phyloP scores from a whole-genome alignment of 2,329 filamentous ascomycete genomes.

The Botrytis galanthina region DNA sequence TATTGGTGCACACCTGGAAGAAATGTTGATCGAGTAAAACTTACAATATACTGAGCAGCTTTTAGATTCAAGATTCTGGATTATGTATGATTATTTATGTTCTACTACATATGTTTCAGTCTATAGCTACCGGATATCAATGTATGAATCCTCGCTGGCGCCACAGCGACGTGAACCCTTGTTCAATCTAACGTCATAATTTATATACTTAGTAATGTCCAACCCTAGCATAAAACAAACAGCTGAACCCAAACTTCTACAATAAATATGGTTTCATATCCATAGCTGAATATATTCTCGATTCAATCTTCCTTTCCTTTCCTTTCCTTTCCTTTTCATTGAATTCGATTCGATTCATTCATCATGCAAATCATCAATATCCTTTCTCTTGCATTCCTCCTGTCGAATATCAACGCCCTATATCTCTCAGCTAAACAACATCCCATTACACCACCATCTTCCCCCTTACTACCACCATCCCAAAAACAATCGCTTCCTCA shows the following conservation, averaged over 20 bases:
- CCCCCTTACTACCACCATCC: neutral
- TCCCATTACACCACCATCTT: neutral
- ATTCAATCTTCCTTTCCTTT: neutral
- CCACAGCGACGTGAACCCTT: neutral
- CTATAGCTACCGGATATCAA: neutral
- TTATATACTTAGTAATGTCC: neutral
- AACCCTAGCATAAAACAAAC: neutral
- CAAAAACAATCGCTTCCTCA: neutral
- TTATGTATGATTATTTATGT: neutral
- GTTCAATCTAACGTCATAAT: neutral
- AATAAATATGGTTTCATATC: neutral
- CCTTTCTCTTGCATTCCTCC: neutral
- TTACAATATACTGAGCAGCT: neutral
- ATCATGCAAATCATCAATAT: neutral
- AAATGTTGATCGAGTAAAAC: neutral
- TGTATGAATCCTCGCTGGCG: neutral
- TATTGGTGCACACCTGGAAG: neutral
- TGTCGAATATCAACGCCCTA: neutral
- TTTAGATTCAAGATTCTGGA: neutral
- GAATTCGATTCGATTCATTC: neutral
- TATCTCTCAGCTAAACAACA: neutral
- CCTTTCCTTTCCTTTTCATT: neutral
- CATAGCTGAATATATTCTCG: neutral
- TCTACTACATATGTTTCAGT: neutral
- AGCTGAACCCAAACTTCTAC: neutral